phyloP scores from a whole-genome alignment of 192 early-diverging fungal species.

The Hyaloraphidium curvatum region DNA sequence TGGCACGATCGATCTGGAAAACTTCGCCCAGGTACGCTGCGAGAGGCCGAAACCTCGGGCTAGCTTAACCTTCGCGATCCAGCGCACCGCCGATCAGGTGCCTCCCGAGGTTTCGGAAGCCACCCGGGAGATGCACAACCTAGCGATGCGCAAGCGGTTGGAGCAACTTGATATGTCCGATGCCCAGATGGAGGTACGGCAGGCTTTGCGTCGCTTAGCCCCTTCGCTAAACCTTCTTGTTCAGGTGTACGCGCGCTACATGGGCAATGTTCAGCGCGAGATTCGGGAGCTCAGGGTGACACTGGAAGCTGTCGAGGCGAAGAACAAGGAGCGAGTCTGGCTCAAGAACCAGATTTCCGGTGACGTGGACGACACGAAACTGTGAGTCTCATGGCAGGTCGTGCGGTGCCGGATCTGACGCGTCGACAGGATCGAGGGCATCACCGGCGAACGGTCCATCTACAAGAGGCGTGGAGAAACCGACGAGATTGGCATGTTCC shows the following conservation, averaged over 20 bases:
- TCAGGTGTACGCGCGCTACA: conserved; percentile 27
- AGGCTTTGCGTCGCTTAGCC: background rate
- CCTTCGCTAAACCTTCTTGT: background rate
- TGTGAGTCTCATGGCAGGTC: conserved; percentile 15
- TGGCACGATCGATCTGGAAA: conserved; percentile 33
- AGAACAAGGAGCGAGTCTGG: conserved; percentile 68
- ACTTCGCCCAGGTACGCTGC: conserved; percentile 25
- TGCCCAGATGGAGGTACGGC: conserved; percentile 26
- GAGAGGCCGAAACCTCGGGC: background rate
- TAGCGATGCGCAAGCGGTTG: conserved; percentile 46
- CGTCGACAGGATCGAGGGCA: conserved; percentile 29
- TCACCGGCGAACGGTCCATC: conserved; percentile 55
- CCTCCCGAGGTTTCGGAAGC: conserved; percentile 16
- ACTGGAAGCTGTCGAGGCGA: conserved; percentile 54
- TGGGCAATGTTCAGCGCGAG: conserved; percentile 40
- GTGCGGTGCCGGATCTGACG: background rate
- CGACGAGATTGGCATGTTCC: conserved; percentile 42
- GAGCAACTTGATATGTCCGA: conserved; percentile 51
- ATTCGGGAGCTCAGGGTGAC: conserved; percentile 54
- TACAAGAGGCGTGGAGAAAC: conserved; percentile 67
- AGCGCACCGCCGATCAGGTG: conserved; percentile 13
- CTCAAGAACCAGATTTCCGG: conserved; percentile 58
- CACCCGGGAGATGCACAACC: conserved; percentile 42
- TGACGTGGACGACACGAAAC: conserved; percentile 59
- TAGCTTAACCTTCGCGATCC: background rate